Evolutionary conservation across 345 rosid species (phyloP), one percentile per base, ranked within the genome.

Genomic region (Moringa oleifera): DNA sequence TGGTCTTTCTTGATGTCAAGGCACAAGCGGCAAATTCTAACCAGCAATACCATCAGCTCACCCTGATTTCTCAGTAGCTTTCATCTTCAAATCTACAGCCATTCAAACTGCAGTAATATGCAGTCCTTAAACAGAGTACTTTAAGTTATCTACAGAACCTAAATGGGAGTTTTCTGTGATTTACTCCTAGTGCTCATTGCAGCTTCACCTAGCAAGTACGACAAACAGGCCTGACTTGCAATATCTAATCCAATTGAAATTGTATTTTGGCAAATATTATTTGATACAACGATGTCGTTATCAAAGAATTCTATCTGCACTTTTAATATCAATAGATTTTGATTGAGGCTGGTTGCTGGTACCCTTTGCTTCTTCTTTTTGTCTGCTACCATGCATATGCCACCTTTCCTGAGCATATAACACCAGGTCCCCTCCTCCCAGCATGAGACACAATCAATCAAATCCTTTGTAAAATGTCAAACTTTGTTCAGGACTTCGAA

Each of bases 291-390:
- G 57, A 73, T 36, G 72, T 68, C 49, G 60, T 23, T 58, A 11
- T 72, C 81, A 63, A 41, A 59, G 77, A 71, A 79, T 77, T 77
- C 68, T 58, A 59, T 37, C 57, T 66, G 56, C 56, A 58, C 6
- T 62, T 59, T 55, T 18, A 57, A 61, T 59, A 66, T 51, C 21
- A 45, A 23, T 53, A 51, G 75, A 66, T 70, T 51, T 77, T n/a
- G 54, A 70, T 66, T 28, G 61, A 53, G 24, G 58, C 62, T 64
- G 60, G 65, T 25, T n/a, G n/a, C 25, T 63, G 62, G 65, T 62
- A 59, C 74, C n/a, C n/a, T n/a, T n/a, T n/a, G n/a, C n/a, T 76
- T 75, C 71, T 63, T 73, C 62, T 61, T 66, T 63, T 83, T 76
- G 83, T 70, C 71, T 19, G 63, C 59, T 80, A 54, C 20, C 65